Percentiles rank a stretch among this genome's conserved stretches.
These are phyloP conservation scores for Magnusiomyces sp. DNA, from an alignment of 1,139 yeast species.

Conservation along the genomic window DNA sequence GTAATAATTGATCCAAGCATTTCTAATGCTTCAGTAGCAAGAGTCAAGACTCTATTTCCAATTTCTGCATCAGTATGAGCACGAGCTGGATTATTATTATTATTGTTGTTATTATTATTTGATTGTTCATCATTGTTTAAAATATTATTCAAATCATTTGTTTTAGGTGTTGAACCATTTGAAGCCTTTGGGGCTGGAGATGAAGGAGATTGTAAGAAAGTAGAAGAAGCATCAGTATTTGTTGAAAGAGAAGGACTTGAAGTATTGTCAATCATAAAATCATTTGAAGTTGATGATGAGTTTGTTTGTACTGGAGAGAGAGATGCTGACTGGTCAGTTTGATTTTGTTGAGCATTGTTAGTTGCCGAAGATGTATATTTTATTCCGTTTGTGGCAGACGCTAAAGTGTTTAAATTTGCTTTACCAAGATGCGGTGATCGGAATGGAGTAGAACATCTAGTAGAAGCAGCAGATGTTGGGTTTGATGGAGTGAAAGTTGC, in stretches of 20 bases:
- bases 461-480: conserved; percentile 3
- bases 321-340: neutral
- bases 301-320: conserved; percentile 1
- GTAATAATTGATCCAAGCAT: conserved; percentile 77
- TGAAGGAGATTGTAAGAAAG: neutral
- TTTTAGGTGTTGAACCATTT: too few species aligned
- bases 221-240: neutral
- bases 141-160: too few species aligned
- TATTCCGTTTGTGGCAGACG: neutral
- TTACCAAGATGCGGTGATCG: conserved; percentile 3
- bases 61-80: conserved; percentile 33
- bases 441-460: conserved; percentile 3
- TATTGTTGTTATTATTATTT: neutral
- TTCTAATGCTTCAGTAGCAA: conserved; percentile 84
- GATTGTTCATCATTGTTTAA: neutral
- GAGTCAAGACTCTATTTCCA: conserved; percentile 60
- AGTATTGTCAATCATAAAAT: neutral
- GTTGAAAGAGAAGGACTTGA: neutral
- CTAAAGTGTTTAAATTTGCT: too few species aligned
- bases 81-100: neutral
- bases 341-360: too few species aligned
- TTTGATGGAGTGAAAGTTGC: conserved; percentile 23
- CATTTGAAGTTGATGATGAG: neutral
- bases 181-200: neutral
- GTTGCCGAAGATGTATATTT: too few species aligned